A percentile compares a stretch with the other conserved stretches of the same genome.
Conservation (phyloP, 257 asterid species). For the Datura wrightii region DNA sequence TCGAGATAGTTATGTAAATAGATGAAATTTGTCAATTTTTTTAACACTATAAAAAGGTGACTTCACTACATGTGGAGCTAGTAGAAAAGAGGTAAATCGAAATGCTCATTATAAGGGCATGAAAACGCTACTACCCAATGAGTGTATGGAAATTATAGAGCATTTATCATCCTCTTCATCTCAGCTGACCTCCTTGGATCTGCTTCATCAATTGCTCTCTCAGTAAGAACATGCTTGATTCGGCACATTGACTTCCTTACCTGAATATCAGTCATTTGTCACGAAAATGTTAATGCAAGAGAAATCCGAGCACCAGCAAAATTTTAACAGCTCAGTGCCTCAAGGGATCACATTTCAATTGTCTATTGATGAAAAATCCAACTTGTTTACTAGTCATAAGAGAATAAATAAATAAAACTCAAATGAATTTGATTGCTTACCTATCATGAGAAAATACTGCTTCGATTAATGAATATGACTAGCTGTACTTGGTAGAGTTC, state of each 20-base stretch:
- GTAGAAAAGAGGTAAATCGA: background rate
- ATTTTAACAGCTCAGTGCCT: background rate
- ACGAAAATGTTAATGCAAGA: background rate
- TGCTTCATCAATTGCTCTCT: conserved; percentile 93
- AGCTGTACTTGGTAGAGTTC: background rate
- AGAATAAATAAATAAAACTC: background rate
- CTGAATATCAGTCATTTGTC: conserved; percentile 49
- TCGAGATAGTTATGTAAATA: background rate
- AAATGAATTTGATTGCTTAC: background rate
- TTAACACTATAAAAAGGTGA: too few species aligned
- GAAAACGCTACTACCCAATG: background rate
- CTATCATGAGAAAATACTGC: background rate
- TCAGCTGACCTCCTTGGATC: conserved; percentile 90
- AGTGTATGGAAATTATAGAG: conserved; percentile 44
- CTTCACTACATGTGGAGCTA: background rate
- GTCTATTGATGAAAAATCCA: background rate
- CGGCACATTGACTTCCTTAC: conserved; percentile 94
- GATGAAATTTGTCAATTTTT: background rate
- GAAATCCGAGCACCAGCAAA: background rate
- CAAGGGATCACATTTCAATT: background rate
- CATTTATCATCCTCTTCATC: conserved; percentile 92
- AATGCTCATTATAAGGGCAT: background rate
- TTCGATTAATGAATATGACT: background rate
- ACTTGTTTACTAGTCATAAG: background rate
- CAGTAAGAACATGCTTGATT: conserved; percentile 89